These are phyloP conservation scores for Dactylellina leptospora DNA, from an alignment of 2,329 filamentous ascomycete species.

Conservation along the genomic window DNA sequence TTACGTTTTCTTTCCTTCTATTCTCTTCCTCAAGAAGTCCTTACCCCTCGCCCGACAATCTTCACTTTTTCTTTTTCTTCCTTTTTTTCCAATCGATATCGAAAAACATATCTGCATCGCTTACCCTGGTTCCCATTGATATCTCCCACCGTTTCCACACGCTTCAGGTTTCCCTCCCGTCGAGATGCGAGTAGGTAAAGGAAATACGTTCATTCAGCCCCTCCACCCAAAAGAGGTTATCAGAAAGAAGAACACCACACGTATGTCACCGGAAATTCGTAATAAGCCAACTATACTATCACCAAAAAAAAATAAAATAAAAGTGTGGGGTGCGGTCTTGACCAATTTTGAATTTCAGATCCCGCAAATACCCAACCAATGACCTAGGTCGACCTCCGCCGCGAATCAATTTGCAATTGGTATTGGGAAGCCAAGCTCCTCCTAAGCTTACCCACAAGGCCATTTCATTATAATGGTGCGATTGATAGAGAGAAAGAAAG, in stretches of 20 bases:
- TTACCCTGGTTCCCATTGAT: slow-evolving; percentile 20
- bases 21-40: slow-evolving; percentile 5
- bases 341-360: neutral
- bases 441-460: too few species aligned
- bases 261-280: too few species aligned
- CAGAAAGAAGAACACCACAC: too few species aligned
- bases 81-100: slow-evolving; percentile 42
- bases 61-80: slow-evolving; percentile 15
- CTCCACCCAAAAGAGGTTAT: too few species aligned
- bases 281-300: too few species aligned
- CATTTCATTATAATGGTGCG: too few species aligned
- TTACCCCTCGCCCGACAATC: slow-evolving; percentile 38
- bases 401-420: too few species aligned
- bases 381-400: too few species aligned
- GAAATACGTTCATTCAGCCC: slow-evolving; percentile 11
- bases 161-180: slow-evolving; percentile 19
- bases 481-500: neutral
- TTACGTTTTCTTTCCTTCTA: slow-evolving; percentile 3
- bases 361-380: slow-evolving; percentile 40
- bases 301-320: neutral
- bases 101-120: slow-evolving; percentile 40
- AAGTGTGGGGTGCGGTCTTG: slow-evolving; percentile 29
- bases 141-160: slow-evolving; percentile 12
- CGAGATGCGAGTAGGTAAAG: too few species aligned
- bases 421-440: too few species aligned